Percentiles rank a stretch among this genome's conserved stretches.
These are phyloP conservation scores for Dalbergia cochinchinensis DNA, from an alignment of 306 rosid species.

Conservation along the genomic window DNA sequence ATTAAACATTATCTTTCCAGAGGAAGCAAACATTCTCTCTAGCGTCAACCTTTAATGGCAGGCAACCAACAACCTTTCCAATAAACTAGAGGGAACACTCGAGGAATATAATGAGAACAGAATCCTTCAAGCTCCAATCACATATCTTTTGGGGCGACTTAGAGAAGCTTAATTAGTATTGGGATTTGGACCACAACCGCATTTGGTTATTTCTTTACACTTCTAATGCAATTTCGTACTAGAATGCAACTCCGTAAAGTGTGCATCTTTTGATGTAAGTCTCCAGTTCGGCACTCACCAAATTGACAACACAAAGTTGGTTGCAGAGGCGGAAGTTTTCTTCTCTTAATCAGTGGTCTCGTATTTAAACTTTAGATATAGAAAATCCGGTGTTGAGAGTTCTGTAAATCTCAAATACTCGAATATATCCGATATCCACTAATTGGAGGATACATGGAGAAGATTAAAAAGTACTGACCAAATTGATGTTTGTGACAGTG, in stretches of 20 bases:
- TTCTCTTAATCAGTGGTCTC: too few species aligned
- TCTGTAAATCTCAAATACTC: too few species aligned
- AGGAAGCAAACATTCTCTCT: not conserved
- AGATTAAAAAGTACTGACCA: too few species aligned
- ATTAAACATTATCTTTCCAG: not conserved
- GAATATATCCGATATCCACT: too few species aligned
- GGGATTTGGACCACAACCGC: slow-evolving; percentile 25
- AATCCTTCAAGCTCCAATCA: slow-evolving; percentile 44
- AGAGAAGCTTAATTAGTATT: slow-evolving; percentile 20
- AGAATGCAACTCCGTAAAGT: not conserved
- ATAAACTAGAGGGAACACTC: slow-evolving; percentile 2
- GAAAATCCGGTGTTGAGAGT: too few species aligned
- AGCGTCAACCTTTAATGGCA: slow-evolving; percentile 30
- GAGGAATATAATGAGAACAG: not conserved
- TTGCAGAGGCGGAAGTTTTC: too few species aligned
- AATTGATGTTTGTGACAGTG: too few species aligned
- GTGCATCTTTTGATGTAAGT: not conserved
- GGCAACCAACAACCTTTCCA: slow-evolving; percentile 40
- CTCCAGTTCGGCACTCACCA: not conserved
- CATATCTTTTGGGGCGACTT: slow-evolving; percentile 47
- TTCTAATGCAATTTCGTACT: not conserved
- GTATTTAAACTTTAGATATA: too few species aligned
- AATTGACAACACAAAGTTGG: too few species aligned
- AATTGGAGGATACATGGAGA: too few species aligned
- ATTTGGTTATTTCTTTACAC: not conserved